A percentile compares a stretch with the other conserved stretches of the same genome.
These are phyloP conservation scores for Pyrenophora graminea DNA, from an alignment of 2,329 filamentous ascomycete species.

Conservation along the genomic window DNA sequence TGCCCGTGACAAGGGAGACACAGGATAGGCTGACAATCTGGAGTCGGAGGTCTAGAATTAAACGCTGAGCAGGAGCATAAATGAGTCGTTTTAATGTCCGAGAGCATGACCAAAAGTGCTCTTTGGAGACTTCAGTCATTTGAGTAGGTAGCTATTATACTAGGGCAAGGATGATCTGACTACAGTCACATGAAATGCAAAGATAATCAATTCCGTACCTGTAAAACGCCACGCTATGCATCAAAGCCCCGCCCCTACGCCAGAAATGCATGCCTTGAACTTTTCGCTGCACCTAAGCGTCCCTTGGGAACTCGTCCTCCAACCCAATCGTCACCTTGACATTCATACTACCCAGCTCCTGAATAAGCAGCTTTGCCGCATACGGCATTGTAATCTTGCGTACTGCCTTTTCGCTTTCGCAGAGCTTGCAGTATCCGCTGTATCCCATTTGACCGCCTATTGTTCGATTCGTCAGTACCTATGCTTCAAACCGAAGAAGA, in stretches of 20 bases:
- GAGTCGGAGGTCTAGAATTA: conserved; percentile 19
- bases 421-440: conserved; percentile 91
- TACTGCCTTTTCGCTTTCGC: conserved; percentile 80
- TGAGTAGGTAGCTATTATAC: too few relatives aligned
- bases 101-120: too few relatives aligned
- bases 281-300: not conserved
- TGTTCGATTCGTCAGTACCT: too few relatives aligned
- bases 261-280: conserved; percentile 1
- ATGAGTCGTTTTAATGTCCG: not conserved
- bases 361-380: conserved; percentile 91
- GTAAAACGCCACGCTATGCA: conserved; percentile 26
- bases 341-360: conserved; percentile 98
- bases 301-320: conserved; percentile 83
- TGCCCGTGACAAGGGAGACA: conserved; percentile 18
- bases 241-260: conserved; percentile 3
- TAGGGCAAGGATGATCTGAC: too few relatives aligned
- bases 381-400: conserved; percentile 97
- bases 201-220: too few relatives aligned
- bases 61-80: not conserved
- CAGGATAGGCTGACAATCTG: conserved; percentile 17
- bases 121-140: too few relatives aligned
- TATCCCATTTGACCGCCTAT: conserved; percentile 83
- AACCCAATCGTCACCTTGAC: conserved; percentile 90
- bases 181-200: too few relatives aligned
- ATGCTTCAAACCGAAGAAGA: not conserved